Conservation (phyloP, 208 protist genomes). For the Lotmaria passim region DNA sequence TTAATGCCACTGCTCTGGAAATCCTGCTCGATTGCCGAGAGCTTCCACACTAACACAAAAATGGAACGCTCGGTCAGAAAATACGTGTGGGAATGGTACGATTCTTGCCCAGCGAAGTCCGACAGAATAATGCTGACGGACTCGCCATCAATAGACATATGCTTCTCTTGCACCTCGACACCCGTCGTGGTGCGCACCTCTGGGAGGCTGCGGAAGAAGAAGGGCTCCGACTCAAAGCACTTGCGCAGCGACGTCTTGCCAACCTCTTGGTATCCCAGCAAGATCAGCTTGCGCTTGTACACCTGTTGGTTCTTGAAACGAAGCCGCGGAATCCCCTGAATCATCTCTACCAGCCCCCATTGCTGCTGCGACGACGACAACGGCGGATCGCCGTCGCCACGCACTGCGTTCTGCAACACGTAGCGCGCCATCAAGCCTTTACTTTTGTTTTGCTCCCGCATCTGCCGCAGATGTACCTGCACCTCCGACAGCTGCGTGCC, state of each 20-base stretch:
- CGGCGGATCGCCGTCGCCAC: constrained; percentile 2
- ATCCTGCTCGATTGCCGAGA: constrained; percentile 87
- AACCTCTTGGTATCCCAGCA: constrained; percentile 88
- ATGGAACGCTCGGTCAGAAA: constrained; percentile 89
- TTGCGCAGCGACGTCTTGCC: constrained; percentile 91
- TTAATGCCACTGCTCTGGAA: constrained; percentile 84
- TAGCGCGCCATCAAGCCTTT: constrained; percentile 62
- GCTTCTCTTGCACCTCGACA: constrained; percentile 74
- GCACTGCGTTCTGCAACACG: constrained; percentile 50
- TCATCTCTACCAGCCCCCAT: constrained; percentile 20
- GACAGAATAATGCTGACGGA: constrained; percentile 69
- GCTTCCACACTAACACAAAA: constrained; percentile 91
- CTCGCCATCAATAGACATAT: constrained; percentile 60
- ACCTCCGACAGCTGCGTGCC: constrained; percentile 51
- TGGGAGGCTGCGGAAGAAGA: constrained; percentile 80
- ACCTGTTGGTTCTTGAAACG: constrained; percentile 71
- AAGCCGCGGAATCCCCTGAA: constrained; percentile 26
- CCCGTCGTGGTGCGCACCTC: constrained; percentile 85
- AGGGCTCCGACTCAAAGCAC: constrained; percentile 88
- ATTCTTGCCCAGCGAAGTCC: constrained; percentile 90
- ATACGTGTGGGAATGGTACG: constrained; percentile 86
- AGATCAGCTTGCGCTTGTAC: constrained; percentile 79
- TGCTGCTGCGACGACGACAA: constrained; percentile 11
- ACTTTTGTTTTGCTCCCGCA: constrained; percentile 40
- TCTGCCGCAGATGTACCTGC: constrained; percentile 50